Percentiles rank a stretch among this genome's conserved stretches.
Evolutionary conservation across 2,329 filamentous ascomycete species (phyloP).

Genomic region (Colletotrichum destructivum): DNA sequence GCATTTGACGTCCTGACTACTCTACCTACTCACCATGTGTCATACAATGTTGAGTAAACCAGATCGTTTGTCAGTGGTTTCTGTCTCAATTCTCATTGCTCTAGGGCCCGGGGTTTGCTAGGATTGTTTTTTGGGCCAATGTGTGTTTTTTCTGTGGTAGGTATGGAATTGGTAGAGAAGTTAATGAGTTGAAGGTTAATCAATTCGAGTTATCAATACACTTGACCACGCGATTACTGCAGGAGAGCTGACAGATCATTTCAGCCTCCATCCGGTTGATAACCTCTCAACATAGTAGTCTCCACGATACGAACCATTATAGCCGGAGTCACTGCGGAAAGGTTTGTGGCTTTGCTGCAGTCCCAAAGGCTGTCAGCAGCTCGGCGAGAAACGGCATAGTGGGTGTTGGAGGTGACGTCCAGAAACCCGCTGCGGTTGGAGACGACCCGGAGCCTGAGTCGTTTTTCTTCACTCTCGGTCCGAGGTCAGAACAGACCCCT

Average conservation of each 20-base stretch:
- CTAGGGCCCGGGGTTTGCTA: constrained; percentile 16
- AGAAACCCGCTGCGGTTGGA: background rate
- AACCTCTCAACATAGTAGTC: too few species aligned
- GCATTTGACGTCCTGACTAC: constrained; percentile 87
- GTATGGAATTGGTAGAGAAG: constrained; percentile 33
- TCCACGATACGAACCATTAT: too few species aligned
- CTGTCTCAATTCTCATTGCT: constrained; percentile 14
- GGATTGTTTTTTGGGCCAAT: constrained; percentile 13
- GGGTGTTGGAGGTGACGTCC: background rate
- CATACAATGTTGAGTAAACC: constrained; percentile 32
- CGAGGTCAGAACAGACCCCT: background rate
- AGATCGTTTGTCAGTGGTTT: background rate
- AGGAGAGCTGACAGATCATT: too few species aligned
- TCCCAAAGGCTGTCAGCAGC: background rate
- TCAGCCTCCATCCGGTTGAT: too few species aligned
- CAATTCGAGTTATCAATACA: background rate
- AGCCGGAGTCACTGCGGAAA: too few species aligned
- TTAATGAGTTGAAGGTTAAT: constrained; percentile 34
- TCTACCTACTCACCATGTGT: constrained; percentile 66
- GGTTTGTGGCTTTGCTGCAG: background rate
- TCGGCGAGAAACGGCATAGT: background rate
- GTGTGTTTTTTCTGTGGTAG: constrained; percentile 27
- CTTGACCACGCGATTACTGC: too few species aligned
- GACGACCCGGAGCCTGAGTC: background rate
- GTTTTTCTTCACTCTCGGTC: background rate